Evolutionary conservation across 2,329 filamentous ascomycete species (phyloP).

Genomic region (Grosmannia penicillata): DNA sequence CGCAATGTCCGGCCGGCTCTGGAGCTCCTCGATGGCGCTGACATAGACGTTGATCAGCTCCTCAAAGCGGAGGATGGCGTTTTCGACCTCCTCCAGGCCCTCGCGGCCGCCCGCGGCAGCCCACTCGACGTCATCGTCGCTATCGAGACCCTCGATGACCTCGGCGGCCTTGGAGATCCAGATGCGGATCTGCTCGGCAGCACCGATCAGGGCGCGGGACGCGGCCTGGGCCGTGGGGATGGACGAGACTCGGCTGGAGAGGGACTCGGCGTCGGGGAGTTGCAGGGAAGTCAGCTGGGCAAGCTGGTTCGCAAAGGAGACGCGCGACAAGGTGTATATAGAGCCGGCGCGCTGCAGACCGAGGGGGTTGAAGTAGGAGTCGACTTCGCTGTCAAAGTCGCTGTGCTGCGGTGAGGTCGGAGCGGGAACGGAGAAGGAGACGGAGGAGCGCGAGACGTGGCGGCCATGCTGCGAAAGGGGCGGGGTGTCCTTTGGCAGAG

Average conservation of each 20-base stretch:
- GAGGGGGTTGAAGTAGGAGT: slow-evolving; percentile 52
- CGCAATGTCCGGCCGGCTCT: slow-evolving; percentile 61
- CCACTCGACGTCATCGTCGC: slow-evolving; percentile 97
- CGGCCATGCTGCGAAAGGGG: slow-evolving; percentile 17
- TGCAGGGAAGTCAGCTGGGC: slow-evolving; percentile 83
- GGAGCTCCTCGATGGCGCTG: slow-evolving; percentile 81
- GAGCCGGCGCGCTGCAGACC: slow-evolving; percentile 61
- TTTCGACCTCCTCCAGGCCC: slow-evolving; percentile 58
- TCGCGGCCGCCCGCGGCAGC: slow-evolving; percentile 75
- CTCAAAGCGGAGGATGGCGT: slow-evolving; percentile 71
- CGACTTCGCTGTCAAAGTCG: slow-evolving; percentile 34
- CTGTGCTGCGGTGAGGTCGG: slow-evolving; percentile 10
- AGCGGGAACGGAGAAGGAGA: background rate
- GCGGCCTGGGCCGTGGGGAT: slow-evolving; percentile 79
- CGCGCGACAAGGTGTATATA: slow-evolving; percentile 83
- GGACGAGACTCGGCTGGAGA: slow-evolving; percentile 70
- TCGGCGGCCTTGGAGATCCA: slow-evolving; percentile 92
- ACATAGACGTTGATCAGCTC: slow-evolving; percentile 86
- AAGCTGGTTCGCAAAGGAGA: slow-evolving; percentile 85
- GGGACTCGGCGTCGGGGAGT: slow-evolving; percentile 68
- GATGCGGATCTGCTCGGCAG: slow-evolving; percentile 79
- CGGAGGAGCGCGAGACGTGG: slow-evolving; percentile 5
- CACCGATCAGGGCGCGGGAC: slow-evolving; percentile 66
- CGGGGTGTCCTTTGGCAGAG: slow-evolving; percentile 37
- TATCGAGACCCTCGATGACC: slow-evolving; percentile 76